phyloP scores from a whole-genome alignment of 1,284 basidiomycete genomes.

The Coriolopsis trogii region DNA sequence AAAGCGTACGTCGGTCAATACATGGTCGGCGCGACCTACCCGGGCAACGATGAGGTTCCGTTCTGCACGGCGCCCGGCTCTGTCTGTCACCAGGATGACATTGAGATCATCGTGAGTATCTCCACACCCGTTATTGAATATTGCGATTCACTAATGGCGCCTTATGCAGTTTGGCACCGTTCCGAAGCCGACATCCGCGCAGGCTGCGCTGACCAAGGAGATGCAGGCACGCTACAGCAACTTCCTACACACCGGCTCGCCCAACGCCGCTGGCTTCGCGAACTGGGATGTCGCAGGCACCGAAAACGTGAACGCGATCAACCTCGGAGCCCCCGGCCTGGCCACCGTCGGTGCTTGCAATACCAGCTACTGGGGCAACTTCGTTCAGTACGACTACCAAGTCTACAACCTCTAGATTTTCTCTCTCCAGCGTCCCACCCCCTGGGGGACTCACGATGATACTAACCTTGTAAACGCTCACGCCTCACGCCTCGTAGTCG shows the following conservation, averaged over 20 bases:
- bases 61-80: constrained; percentile 56
- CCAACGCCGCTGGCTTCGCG: constrained; percentile 49
- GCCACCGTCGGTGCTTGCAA: constrained; percentile 59
- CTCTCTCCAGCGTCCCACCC: not conserved
- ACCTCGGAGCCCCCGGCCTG: constrained; percentile 57
- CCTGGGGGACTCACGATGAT: too few relatives aligned
- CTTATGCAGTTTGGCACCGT: constrained; percentile 75
- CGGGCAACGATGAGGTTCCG: constrained; percentile 55
- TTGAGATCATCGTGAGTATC: constrained; percentile 63
- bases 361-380: constrained; percentile 65
- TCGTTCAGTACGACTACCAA: constrained; percentile 73
- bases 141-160: too few relatives aligned
- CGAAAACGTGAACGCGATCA: constrained; percentile 51
- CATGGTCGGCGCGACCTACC: constrained; percentile 69
- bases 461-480: too few relatives aligned
- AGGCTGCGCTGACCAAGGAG: constrained; percentile 59
- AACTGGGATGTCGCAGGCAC: constrained; percentile 56
- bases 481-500: constrained; percentile 1
- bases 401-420: constrained; percentile 48
- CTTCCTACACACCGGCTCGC: constrained; percentile 64
- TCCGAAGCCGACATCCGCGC: constrained; percentile 54
- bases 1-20: constrained; percentile 72
- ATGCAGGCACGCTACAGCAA: constrained; percentile 69
- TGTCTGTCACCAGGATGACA: constrained; percentile 78
- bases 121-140: too few relatives aligned